Percentiles rank a stretch among this genome's conserved stretches.
These are phyloP conservation scores for Ceratocystis alfenasii DNA, from an alignment of 2,329 filamentous ascomycete species.

Conservation along the genomic window DNA sequence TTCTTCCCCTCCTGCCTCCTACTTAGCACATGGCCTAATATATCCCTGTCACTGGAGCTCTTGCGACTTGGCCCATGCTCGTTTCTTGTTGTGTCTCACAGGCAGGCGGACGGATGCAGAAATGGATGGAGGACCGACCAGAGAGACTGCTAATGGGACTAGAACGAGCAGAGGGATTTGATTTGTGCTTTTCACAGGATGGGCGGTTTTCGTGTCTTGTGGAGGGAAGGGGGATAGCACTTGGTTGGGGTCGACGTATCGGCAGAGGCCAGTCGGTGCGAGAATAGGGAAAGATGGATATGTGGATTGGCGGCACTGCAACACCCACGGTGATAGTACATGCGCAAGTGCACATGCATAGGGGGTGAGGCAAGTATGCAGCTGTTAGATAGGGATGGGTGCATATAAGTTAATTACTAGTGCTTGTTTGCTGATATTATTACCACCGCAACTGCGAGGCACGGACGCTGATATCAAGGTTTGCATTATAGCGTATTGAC, in stretches of 20 bases:
- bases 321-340: neutral
- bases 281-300: neutral
- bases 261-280: neutral
- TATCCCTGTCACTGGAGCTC: neutral
- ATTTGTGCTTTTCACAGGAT: neutral
- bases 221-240: neutral
- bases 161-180: neutral
- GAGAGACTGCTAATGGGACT: neutral
- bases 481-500: neutral
- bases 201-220: neutral
- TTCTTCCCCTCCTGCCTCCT: neutral
- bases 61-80: neutral
- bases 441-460: neutral
- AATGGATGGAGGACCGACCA: neutral
- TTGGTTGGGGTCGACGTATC: neutral
- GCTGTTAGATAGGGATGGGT: no score
- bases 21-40: neutral
- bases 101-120: neutral
- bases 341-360: neutral
- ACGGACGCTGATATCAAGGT: neutral
- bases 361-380: neutral
- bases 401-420: neutral
- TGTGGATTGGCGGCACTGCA: neutral
- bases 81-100: conserved; percentile 13
- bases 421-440: neutral